Percentiles rank a stretch among this genome's conserved stretches.
Conservation (phyloP, 75 land plant genomes). For the Adiantum capillusveneris region DNA sequence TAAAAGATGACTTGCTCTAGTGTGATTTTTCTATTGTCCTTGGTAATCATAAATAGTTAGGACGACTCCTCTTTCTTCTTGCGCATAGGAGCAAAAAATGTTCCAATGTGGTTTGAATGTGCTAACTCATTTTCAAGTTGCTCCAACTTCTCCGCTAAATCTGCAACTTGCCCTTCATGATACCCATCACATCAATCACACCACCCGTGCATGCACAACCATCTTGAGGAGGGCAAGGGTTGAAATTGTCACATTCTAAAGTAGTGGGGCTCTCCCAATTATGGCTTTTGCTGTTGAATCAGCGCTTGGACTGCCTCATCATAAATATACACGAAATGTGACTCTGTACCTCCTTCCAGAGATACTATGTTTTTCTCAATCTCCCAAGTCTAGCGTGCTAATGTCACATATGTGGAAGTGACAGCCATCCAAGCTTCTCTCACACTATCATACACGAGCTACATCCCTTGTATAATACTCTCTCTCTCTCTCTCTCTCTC, state of each 20-base stretch:
- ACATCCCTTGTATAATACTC: not conserved
- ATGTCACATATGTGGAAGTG: constrained; percentile 42
- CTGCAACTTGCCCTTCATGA: constrained; percentile 99
- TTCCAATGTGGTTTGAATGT: too few relatives aligned
- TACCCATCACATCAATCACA: constrained; percentile 93
- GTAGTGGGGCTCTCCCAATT: constrained; percentile 80
- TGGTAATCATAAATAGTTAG: too few relatives aligned
- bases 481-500: too few relatives aligned
- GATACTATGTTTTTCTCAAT: constrained; percentile 81
- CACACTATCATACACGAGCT: too few relatives aligned
- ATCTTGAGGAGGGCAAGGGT: constrained; percentile 96
- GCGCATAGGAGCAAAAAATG: too few relatives aligned
- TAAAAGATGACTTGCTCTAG: too few relatives aligned
- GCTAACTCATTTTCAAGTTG: too few relatives aligned
- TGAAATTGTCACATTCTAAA: constrained; percentile 89
- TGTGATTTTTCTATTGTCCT: too few relatives aligned
- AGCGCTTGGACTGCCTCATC: constrained; percentile 68
- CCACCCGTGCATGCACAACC: constrained; percentile 99
- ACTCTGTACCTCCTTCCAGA: constrained; percentile 28
- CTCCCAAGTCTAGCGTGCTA: constrained; percentile 94
- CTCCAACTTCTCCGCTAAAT: too few relatives aligned
- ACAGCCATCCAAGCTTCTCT: too few relatives aligned
- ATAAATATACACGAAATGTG: constrained; percentile 76
- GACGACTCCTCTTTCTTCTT: too few relatives aligned
- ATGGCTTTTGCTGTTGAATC: constrained; percentile 89